Base-by-base conservation (phyloP, 192 early-diverging fungal species). In the Kappamyces sp. region DNA sequence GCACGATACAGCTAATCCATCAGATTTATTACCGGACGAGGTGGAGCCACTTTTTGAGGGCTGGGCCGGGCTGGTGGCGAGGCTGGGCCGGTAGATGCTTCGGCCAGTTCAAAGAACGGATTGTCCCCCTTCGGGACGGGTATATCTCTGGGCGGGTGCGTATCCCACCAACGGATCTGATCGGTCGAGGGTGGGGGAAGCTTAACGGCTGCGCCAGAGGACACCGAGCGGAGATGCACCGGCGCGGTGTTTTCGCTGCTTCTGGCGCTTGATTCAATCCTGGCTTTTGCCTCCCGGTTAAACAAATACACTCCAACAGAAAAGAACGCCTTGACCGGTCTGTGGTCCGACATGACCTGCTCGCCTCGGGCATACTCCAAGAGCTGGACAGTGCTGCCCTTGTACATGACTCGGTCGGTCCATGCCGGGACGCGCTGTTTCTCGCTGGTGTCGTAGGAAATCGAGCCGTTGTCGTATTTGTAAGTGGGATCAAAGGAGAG, bases 401-500 rank as follows among this genome's bases (percentile, higher is more conserved):
- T 70, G 59, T 1, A 74, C 6, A 63, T 44, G 9, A 49, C 37
- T 32, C 37, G 44, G 47, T 68, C 77, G 3, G 84, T 86, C 86
- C 86, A 88, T 12, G 84, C 68, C 1, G 86, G 86, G 0, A 77
- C 57, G 49, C 86, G 62, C 23, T 63, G 61, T 58, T 88, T 87
- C 55, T 87, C 86, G 58, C 81, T 83, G 44, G 87, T 84, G 58
- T 90, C 89, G 66, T 90, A 90, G 10, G 63, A 51, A 57, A 74
- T 66, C 0, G 83, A 86, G 2, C 81, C 79, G 62, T 83, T 84
- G 65, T 90, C 85, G 68, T 87, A 91, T 63, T 90, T 89, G 70
- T 91, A 91, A 0, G 90, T 90, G 1, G 90, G 90, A 23, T 70
- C 64, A 66, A 91, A 91, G 1, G 76, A 76, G 43, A 90, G 80